Conservation (phyloP, 139 green algal species). For the Micromonas pusilla region DNA sequence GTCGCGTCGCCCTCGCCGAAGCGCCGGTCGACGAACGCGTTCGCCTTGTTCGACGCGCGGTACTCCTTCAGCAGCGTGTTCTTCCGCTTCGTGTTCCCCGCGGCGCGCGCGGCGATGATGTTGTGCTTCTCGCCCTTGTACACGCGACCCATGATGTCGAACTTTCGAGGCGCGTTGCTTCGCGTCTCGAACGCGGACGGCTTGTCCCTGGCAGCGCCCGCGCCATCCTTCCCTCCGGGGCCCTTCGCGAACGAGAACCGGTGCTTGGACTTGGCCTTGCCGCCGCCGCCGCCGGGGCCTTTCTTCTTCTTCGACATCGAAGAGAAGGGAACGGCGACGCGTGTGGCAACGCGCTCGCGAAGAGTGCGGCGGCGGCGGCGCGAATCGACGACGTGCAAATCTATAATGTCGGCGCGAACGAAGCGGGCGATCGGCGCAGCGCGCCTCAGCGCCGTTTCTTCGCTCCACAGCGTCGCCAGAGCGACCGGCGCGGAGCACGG, state of each 20-base stretch:
- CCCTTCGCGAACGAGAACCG: neutral
- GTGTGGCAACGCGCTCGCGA: neutral
- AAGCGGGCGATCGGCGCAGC: too few species aligned
- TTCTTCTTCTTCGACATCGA: neutral
- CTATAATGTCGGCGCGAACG: too few species aligned
- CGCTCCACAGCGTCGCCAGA: too few species aligned
- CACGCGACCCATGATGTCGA: conserved; percentile 53
- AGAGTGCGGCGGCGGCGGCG: neutral
- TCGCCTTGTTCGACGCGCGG: conserved; percentile 69
- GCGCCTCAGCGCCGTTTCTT: too few species aligned
- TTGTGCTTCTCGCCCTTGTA: conserved; percentile 40
- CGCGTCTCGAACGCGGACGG: neutral
- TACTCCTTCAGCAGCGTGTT: conserved; percentile 90
- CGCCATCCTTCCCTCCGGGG: neutral
- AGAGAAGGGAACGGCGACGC: neutral
- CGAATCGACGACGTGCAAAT: too few species aligned
- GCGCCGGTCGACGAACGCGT: conserved; percentile 86
- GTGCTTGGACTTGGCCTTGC: neutral
- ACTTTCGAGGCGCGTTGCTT: conserved; percentile 39
- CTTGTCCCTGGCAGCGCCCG: too few species aligned
- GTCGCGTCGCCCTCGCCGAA: conserved; percentile 81
- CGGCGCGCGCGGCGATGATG: conserved; percentile 19
- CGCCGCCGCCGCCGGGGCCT: neutral
- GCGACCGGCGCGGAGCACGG: too few species aligned
- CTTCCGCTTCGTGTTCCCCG: conserved; percentile 53